Base-by-base conservation (phyloP, 768 basidiomycete genomes). In the Podaxis sp. region DNA sequence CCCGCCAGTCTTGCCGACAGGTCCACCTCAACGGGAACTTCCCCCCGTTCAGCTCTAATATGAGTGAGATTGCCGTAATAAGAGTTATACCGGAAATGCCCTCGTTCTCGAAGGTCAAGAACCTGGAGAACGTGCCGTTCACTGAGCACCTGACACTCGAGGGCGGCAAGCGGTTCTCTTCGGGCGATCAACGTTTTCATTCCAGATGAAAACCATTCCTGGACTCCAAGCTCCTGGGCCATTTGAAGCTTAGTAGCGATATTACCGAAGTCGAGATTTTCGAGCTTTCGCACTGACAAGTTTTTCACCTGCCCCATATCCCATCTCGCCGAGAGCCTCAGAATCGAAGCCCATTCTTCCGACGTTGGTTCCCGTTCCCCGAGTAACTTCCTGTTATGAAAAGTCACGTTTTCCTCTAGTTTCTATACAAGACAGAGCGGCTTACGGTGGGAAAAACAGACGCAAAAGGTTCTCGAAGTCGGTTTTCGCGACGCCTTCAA, bases 61-160 rank as follows among this genome's bases (percentile, higher is more conserved):
- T 55, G 52, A 24, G 11, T 49, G 12, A 49, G 47, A 19, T 17
- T 22, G n/a, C 22, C 7, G 7, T 25, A 22, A 22, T 47, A 47
- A 19, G 38, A 11, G 9, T 17, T 4, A 17, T 40, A 40, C 11
- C 40, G 11, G 40, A 11, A 27, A 27, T 27, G 27, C 27, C 27
- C n/a, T n/a, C 61, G 61, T 19, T 62, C 61, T 40, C 61, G 61
- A 29, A 62, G 61, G 24, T 62, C 55, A 33, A 62, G 46, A 22
- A 50, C 24, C 36, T 62, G 61, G 11, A 62, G 36, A 12, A 62
- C 6, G 17, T 56, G 61, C 11, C 8, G 22, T n/a, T 38, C 33
- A 6, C 15, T 36, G 36, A 62, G 61, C 1, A 55, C 27, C 22
- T 62, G 22, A 11, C 22, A 55, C 17, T 62, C 61, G 0, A 8